Base-by-base conservation (phyloP, 1,284 basidiomycete species). In the Takashimella koratensis region DNA sequence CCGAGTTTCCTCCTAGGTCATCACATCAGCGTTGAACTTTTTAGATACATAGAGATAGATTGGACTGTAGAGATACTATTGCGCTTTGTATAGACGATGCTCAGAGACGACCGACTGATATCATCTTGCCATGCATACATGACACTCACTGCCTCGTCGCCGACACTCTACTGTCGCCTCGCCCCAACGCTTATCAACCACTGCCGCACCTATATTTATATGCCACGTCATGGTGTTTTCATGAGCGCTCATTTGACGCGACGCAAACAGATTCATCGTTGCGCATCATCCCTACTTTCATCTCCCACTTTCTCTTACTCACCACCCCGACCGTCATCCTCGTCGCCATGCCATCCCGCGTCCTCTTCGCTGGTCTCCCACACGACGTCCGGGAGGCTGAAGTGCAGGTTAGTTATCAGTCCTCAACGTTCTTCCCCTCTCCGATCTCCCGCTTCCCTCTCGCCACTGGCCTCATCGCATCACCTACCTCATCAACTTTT, bases 331-430 rank as follows among this genome's bases (percentile, higher is more conserved):
- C 24, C 22, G n/a, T n/a, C n/a, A n/a, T n/a, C n/a, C n/a, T n/a
- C n/a, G n/a, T n/a, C n/a, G 30, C 43, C 26, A 60, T 60, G 59
- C 55, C 56, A 25, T 53, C 59, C 13, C 46, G 53, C 43, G 59
- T 74, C 44, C 59, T 74, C 24, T 70, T 74, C 43, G 53, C 65
- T 4, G 70, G 70, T 12, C 58, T 74, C 5, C 72, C 72, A 1
- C 53, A 59, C 16, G 72, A 73, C 46, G 66, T 71, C 23, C 51
- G 54, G 16, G 70, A 68, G 49, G 52, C 49, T n/a, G 69, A 71
- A 42, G 53, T 74, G 4, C 54, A 59, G 11, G 71, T 73, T 47
- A 51, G 71, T 63, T 21, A 5, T 12, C 5, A 22, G n/a, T n/a
- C n/a, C n/a, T n/a, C n/a, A n/a, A n/a, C n/a, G n/a, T 12, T n/a